Evolutionary conservation across 2,329 filamentous ascomycete genomes (phyloP).

Genomic region (Sphaerulina musiva): DNA sequence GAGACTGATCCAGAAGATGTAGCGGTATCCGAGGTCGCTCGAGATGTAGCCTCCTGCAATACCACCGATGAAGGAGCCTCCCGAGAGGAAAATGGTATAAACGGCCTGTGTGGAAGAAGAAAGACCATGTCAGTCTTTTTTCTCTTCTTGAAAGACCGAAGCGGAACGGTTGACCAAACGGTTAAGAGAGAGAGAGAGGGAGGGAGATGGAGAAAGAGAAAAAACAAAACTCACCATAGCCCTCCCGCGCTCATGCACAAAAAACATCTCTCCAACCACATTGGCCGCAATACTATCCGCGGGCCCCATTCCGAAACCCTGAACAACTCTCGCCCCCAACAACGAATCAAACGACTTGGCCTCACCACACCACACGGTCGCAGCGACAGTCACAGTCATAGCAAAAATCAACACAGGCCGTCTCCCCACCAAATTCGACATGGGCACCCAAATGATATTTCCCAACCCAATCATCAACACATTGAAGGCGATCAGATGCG

Average conservation of each 20-base stretch:
- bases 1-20: conserved; percentile 40
- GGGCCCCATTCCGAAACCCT: conserved; percentile 35
- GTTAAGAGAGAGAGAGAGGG: no score
- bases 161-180: no score
- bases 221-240: conserved; percentile 36
- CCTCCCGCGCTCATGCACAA: conserved; percentile 38
- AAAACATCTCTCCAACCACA: conserved; percentile 40
- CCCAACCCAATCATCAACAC: conserved; percentile 36
- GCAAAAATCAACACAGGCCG: conserved; percentile 35
- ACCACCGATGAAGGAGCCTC: conserved; percentile 37
- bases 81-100: conserved; percentile 37
- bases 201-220: no score
- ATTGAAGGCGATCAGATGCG: conserved; percentile 36
- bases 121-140: neutral
- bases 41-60: conserved; percentile 40
- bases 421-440: conserved; percentile 38
- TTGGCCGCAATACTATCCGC: conserved; percentile 39
- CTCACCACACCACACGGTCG: conserved; percentile 39
- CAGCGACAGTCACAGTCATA: conserved; percentile 32
- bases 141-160: neutral
- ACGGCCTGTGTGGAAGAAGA: conserved; percentile 29
- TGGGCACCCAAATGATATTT: conserved; percentile 39
- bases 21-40: conserved; percentile 31
- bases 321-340: conserved; percentile 35
- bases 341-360: conserved; percentile 35